phyloP scores from a whole-genome alignment of 2,329 filamentous ascomycete species.

The Coniella vitis region DNA sequence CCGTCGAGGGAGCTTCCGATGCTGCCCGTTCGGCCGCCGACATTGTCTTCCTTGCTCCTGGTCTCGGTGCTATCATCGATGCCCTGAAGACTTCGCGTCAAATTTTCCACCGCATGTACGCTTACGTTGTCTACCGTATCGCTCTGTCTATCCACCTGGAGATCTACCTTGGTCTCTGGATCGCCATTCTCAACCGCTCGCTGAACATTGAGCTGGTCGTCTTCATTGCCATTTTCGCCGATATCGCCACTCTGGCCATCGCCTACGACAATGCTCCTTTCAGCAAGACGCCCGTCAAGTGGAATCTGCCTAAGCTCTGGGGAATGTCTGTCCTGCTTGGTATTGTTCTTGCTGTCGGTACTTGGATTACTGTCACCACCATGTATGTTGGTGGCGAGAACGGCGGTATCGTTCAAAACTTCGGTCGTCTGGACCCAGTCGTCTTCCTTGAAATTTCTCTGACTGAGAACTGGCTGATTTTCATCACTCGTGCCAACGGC shows the following conservation, averaged over 20 bases:
- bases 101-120: slow-evolving; percentile 96
- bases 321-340: slow-evolving; percentile 84
- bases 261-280: slow-evolving; percentile 90
- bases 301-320: slow-evolving; percentile 92
- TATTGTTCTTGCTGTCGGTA: slow-evolving; percentile 71
- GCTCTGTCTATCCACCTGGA: slow-evolving; percentile 85
- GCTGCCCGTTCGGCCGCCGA: slow-evolving; percentile 86
- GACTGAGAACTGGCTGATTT: slow-evolving; percentile 94
- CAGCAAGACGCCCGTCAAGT: slow-evolving; percentile 82
- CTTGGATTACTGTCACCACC: slow-evolving; percentile 84
- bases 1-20: slow-evolving; percentile 86
- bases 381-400: slow-evolving; percentile 64
- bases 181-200: slow-evolving; percentile 76
- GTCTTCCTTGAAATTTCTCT: slow-evolving; percentile 86
- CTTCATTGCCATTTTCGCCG: slow-evolving; percentile 91
- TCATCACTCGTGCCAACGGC: slow-evolving; percentile 89
- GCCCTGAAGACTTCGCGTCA: slow-evolving; percentile 88
- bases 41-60: slow-evolving; percentile 88
- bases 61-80: slow-evolving; percentile 87
- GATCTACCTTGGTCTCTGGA: slow-evolving; percentile 88
- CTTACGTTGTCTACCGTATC: slow-evolving; percentile 93
- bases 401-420: slow-evolving; percentile 86
- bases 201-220: slow-evolving; percentile 84
- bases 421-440: slow-evolving; percentile 72
- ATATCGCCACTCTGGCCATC: slow-evolving; percentile 86